Evolutionary conservation across 768 basidiomycete species (phyloP).

Genomic region (Symmetrospora coprosmae): DNA sequence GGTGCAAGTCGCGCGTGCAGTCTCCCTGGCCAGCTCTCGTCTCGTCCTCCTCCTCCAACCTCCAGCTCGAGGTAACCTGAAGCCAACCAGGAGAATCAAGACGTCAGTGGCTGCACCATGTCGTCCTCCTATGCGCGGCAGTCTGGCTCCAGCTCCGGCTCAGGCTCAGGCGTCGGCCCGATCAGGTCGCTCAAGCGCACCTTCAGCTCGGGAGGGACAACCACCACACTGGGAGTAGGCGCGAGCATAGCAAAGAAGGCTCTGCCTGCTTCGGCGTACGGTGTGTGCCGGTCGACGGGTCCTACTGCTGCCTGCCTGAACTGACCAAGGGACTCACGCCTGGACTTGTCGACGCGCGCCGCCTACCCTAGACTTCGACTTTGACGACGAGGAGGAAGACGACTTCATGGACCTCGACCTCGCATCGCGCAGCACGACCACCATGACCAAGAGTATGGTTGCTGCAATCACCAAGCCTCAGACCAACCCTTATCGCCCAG

Average conservation of each 20-base stretch:
- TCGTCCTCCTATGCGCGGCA: too few species aligned
- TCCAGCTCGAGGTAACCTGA: too few species aligned
- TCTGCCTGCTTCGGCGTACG: constrained; percentile 13
- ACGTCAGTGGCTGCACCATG: too few species aligned
- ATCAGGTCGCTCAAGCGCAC: constrained; percentile 15
- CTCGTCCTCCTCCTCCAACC: too few species aligned
- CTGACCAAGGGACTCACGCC: too few species aligned
- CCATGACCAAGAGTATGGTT: neutral
- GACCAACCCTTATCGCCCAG: neutral
- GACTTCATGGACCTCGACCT: constrained; percentile 2
- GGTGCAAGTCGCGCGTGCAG: too few species aligned
- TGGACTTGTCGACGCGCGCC: neutral
- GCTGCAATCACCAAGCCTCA: neutral
- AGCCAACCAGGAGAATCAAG: too few species aligned
- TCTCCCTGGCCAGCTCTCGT: too few species aligned
- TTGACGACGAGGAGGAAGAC: constrained; percentile 12
- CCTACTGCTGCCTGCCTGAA: too few species aligned
- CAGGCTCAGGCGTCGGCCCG: neutral
- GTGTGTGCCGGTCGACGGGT: too few species aligned
- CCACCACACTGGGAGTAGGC: neutral
- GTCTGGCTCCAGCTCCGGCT: too few species aligned
- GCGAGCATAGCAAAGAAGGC: neutral
- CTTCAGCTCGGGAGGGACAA: constrained; percentile 9
- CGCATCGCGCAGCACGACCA: too few species aligned
- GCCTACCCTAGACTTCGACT: constrained; percentile 6